A percentile compares a stretch with the other conserved stretches of the same genome.
phyloP scores from a whole-genome alignment of 495 filamentous ascomycete genomes.

The Penicillium steckii region DNA sequence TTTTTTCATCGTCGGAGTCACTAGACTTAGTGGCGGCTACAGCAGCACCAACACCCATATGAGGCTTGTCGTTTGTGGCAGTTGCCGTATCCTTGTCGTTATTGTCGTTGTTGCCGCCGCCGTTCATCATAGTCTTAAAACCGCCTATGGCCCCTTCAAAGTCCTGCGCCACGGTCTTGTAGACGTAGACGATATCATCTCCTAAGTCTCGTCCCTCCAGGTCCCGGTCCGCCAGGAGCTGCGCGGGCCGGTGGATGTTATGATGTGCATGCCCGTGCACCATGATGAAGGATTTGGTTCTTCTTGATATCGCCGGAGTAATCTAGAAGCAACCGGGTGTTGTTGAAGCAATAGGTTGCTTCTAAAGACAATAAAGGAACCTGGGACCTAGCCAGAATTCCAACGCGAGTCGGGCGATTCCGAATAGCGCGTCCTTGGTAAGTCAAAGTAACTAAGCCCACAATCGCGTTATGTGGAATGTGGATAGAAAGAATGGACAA shows the following conservation, averaged over 20 bases:
- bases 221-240: slow-evolving; percentile 13
- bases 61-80: slow-evolving; percentile 1
- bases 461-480: slow-evolving; percentile 24
- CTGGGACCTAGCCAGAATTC: slow-evolving; percentile 16
- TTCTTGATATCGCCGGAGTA: neutral
- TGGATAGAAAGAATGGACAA: slow-evolving; percentile 35
- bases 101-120: neutral
- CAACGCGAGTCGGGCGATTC: slow-evolving; percentile 17
- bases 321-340: neutral
- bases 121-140: slow-evolving; percentile 6
- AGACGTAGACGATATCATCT: slow-evolving; percentile 15
- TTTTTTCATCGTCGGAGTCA: neutral
- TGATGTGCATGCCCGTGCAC: slow-evolving; percentile 31
- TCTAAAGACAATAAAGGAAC: slow-evolving; percentile 6
- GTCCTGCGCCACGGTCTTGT: slow-evolving; percentile 14
- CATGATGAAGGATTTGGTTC: slow-evolving; percentile 13
- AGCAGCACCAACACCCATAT: slow-evolving; percentile 22
- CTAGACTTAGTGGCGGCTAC: slow-evolving; percentile 9
- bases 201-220: slow-evolving; percentile 13
- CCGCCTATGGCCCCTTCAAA: slow-evolving; percentile 16
- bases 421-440: slow-evolving; percentile 15
- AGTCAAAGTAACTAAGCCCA: slow-evolving; percentile 17
- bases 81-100: slow-evolving; percentile 5
- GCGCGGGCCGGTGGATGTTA: slow-evolving; percentile 14
- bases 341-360: slow-evolving; percentile 7